Evolutionary conservation across 2,329 filamentous ascomycete genomes (phyloP).

Genomic region (Intubia oerlemansii): DNA sequence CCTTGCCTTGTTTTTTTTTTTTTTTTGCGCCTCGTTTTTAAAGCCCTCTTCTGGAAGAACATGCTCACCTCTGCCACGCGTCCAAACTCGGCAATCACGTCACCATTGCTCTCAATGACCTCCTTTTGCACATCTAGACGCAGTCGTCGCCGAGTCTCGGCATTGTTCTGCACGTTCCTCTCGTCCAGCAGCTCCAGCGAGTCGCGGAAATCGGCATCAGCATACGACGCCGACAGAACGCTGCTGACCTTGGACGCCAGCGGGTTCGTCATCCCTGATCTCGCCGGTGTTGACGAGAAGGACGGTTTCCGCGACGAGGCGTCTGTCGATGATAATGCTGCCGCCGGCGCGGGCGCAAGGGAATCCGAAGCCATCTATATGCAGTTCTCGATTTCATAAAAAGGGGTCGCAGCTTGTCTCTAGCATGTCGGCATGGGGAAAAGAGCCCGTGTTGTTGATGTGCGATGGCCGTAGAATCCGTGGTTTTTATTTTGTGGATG

Average conservation of each 20-base stretch:
- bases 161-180: conserved; percentile 47
- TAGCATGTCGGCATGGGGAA: no score
- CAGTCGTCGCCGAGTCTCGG: conserved; percentile 58
- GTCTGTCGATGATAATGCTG: no score
- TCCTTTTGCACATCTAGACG: conserved; percentile 75
- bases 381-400: no score
- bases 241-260: conserved; percentile 64
- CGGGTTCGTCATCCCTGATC: no score
- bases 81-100: conserved; percentile 74
- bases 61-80: conserved; percentile 58
- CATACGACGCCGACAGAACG: conserved; percentile 79
- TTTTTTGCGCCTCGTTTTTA: no score
- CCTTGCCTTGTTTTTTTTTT: no score
- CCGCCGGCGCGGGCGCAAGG: conserved; percentile 1
- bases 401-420: no score
- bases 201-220: conserved; percentile 79
- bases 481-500: no score
- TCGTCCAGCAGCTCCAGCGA: conserved; percentile 59
- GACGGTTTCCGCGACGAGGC: conserved; percentile 14
- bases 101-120: conserved; percentile 79
- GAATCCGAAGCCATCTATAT: conserved; percentile 5
- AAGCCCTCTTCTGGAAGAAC: no score
- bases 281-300: conserved; percentile 8
- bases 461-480: no score
- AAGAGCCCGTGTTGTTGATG: no score